Evolutionary conservation across 2,329 filamentous ascomycete species (phyloP).

Genomic region (Alternaria sp.): DNA sequence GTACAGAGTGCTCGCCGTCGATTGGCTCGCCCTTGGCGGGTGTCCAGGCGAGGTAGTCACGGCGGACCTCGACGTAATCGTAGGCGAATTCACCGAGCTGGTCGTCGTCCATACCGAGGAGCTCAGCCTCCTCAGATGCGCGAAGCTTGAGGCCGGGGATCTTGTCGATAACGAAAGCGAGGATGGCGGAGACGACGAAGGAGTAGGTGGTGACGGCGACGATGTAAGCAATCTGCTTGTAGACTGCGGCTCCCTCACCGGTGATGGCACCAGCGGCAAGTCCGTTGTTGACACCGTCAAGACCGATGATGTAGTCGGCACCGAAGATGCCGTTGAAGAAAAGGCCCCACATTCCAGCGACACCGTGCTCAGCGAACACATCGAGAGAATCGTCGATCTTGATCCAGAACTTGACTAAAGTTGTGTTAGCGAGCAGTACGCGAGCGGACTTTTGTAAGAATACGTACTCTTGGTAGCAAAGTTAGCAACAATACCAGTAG

Average conservation of each 20-base stretch:
- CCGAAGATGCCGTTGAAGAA: constrained; percentile 80
- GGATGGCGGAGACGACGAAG: constrained; percentile 75
- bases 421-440: constrained; percentile 27
- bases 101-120: constrained; percentile 88
- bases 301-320: constrained; percentile 74
- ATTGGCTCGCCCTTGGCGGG: constrained; percentile 74
- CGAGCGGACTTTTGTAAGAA: neutral
- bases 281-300: constrained; percentile 77
- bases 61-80: constrained; percentile 88
- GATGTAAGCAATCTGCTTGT: constrained; percentile 82
- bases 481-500: constrained; percentile 76
- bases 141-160: constrained; percentile 81
- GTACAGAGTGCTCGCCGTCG: constrained; percentile 66
- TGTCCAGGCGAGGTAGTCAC: constrained; percentile 89
- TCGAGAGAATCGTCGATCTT: constrained; percentile 88
- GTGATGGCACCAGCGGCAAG: constrained; percentile 71
- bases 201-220: constrained; percentile 71
- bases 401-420: constrained; percentile 73
- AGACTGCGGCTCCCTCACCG: constrained; percentile 76
- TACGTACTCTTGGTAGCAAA: constrained; percentile 85
- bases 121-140: constrained; percentile 81
- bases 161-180: constrained; percentile 78
- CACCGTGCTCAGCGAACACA: constrained; percentile 87
- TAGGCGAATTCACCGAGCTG: constrained; percentile 91
- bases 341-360: constrained; percentile 84